phyloP scores from a whole-genome alignment of 2,329 filamentous ascomycete genomes.

The Xylariaceae sp. region DNA sequence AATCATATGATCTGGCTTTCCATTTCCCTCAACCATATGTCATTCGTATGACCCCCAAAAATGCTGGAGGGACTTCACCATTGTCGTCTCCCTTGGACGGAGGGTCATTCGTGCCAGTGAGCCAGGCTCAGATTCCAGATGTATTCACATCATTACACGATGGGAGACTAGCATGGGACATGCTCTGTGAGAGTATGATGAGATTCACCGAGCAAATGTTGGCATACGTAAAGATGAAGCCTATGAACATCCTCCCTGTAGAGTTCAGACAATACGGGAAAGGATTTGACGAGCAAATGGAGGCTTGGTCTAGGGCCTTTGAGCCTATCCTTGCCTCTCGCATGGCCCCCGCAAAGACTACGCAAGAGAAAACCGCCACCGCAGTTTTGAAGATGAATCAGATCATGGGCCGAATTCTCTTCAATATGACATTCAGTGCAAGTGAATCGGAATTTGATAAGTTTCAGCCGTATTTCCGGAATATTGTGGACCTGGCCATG shows the following conservation, averaged over 20 bases:
- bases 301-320: conserved; percentile 54
- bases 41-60: conserved; percentile 45
- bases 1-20: conserved; percentile 65
- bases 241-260: conserved; percentile 50
- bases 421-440: conserved; percentile 57
- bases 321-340: conserved; percentile 51
- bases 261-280: conserved; percentile 46
- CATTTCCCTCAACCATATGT: conserved; percentile 61
- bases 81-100: conserved; percentile 43
- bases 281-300: conserved; percentile 47
- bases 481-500: conserved; percentile 53
- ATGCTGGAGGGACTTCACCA: conserved; percentile 33
- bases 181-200: conserved; percentile 52
- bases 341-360: conserved; percentile 44
- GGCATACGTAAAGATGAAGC: conserved; percentile 43
- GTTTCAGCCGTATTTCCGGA: conserved; percentile 48
- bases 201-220: conserved; percentile 56
- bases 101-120: conserved; percentile 40
- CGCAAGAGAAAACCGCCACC: conserved; percentile 56
- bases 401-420: conserved; percentile 54
- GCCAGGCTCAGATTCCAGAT: conserved; percentile 39
- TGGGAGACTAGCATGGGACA: conserved; percentile 54
- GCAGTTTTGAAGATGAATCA: conserved; percentile 60
- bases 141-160: conserved; percentile 49
- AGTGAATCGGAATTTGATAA: conserved; percentile 56